Evolutionary conservation across 768 basidiomycete species (phyloP).

Genomic region (Phylloporus arenicola): DNA sequence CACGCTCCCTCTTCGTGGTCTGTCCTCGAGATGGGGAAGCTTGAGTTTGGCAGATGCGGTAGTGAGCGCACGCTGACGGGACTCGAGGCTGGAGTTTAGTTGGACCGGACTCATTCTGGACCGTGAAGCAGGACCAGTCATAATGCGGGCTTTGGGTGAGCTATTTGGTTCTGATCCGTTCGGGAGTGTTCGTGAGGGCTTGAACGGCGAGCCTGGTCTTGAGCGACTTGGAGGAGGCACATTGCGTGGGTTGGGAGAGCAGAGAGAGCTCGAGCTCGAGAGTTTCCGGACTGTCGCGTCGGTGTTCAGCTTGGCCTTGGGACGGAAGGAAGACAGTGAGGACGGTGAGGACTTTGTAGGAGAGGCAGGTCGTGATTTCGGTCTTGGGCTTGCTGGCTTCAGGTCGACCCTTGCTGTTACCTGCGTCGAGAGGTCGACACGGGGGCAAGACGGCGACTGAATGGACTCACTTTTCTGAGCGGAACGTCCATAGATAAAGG

Average conservation of each 20-base stretch:
- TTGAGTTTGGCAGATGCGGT: constrained; percentile 19
- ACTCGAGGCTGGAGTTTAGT: constrained; percentile 14
- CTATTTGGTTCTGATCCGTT: constrained; percentile 26
- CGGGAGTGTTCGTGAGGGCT: constrained; percentile 32
- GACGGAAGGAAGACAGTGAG: constrained; percentile 32
- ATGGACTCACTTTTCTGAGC: constrained; percentile 41
- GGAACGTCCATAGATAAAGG: constrained; percentile 33
- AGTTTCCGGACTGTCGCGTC: constrained; percentile 38
- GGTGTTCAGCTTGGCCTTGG: constrained; percentile 60
- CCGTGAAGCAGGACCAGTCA: constrained; percentile 29
- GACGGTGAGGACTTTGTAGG: constrained; percentile 37
- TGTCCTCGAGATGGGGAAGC: constrained; percentile 29
- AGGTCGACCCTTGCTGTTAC: constrained; percentile 50
- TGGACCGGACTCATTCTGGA: constrained; percentile 2
- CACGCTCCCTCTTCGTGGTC: constrained; percentile 29
- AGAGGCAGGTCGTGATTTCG: constrained; percentile 44
- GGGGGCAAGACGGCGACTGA: not conserved
- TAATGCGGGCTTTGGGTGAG: constrained; percentile 24
- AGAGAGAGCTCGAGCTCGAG: constrained; percentile 20
- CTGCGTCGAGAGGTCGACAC: constrained; percentile 30
- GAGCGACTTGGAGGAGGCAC: constrained; percentile 40
- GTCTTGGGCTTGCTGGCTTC: constrained; percentile 27
- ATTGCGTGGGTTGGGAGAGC: constrained; percentile 13
- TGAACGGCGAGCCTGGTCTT: constrained; percentile 36
- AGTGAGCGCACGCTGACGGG: constrained; percentile 30